Evolutionary conservation across 495 filamentous ascomycete species (phyloP).

Genomic region (Lentithecium fluviatile): DNA sequence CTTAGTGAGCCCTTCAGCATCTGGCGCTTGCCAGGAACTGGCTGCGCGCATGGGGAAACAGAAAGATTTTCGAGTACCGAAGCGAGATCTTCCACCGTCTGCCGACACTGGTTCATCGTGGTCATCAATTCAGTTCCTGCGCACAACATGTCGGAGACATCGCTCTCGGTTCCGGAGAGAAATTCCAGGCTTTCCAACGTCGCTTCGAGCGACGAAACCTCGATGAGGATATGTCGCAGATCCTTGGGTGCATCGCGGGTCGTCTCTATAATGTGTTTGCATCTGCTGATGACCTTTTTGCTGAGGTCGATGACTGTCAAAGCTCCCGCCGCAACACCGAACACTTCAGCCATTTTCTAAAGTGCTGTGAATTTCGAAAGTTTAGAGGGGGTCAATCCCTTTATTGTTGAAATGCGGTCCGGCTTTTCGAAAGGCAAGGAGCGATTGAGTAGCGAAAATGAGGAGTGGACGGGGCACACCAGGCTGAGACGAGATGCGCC

Average conservation of each 20-base stretch:
- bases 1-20: conserved; percentile 3
- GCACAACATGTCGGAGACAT: conserved; percentile 6
- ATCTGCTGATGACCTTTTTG: conserved; percentile 14
- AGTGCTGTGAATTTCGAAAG: too few relatives aligned
- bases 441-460: too few relatives aligned
- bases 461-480: too few relatives aligned
- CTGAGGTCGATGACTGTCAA: conserved; percentile 16
- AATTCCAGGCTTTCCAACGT: conserved; percentile 13
- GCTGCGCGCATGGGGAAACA: not conserved
- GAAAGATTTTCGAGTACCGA: conserved; percentile 9
- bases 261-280: conserved; percentile 25
- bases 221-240: conserved; percentile 17
- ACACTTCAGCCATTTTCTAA: conserved; percentile 13
- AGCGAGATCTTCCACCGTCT: conserved; percentile 6
- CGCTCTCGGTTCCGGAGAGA: not conserved
- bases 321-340: conserved; percentile 12
- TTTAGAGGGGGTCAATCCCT: too few relatives aligned
- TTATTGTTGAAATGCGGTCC: too few relatives aligned
- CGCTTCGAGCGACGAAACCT: conserved; percentile 20
- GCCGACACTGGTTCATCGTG: not conserved
- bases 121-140: too few relatives aligned
- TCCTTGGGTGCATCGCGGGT: conserved; percentile 19
- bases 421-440: too few relatives aligned
- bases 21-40: not conserved
- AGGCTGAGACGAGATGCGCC: too few relatives aligned